A percentile compares a stretch with the other conserved stretches of the same genome.
Evolutionary conservation across 495 filamentous ascomycete species (phyloP).

Genomic region (Aspergillus biplanus): DNA sequence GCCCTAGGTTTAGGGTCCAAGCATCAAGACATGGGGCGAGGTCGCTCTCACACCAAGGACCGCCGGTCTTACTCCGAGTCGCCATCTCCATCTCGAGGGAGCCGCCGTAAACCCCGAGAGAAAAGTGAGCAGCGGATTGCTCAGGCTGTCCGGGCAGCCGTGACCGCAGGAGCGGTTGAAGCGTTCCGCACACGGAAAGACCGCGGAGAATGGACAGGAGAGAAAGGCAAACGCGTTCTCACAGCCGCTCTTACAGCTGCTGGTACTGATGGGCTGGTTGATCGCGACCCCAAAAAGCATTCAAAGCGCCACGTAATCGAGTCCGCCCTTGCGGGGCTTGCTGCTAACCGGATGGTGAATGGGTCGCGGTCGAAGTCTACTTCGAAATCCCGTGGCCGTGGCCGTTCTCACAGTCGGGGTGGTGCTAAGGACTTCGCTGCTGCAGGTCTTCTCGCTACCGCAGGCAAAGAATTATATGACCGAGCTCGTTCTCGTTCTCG

Average conservation of each 20-base stretch:
- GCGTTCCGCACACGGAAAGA: slow-evolving; percentile 87
- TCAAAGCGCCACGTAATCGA: slow-evolving; percentile 68
- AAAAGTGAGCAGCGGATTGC: slow-evolving; percentile 68
- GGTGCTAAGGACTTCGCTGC: slow-evolving; percentile 70
- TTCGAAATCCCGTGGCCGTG: slow-evolving; percentile 39
- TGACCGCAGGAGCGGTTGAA: slow-evolving; percentile 84
- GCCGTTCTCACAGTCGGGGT: slow-evolving; percentile 44
- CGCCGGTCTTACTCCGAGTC: slow-evolving; percentile 59
- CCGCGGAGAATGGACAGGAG: slow-evolving; percentile 80
- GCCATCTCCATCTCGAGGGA: slow-evolving; percentile 50
- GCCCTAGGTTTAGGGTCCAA: slow-evolving; percentile 59
- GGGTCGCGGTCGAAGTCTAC: slow-evolving; percentile 64
- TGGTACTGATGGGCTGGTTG: slow-evolving; percentile 76
- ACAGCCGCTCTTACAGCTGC: slow-evolving; percentile 86
- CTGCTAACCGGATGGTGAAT: slow-evolving; percentile 79
- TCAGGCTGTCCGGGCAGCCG: slow-evolving; percentile 83
- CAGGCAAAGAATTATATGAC: slow-evolving; percentile 78
- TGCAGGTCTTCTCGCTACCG: slow-evolving; percentile 74
- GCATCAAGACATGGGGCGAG: slow-evolving; percentile 31
- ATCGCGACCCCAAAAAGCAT: slow-evolving; percentile 73
- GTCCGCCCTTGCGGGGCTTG: slow-evolving; percentile 82
- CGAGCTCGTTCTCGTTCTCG: slow-evolving; percentile 65
- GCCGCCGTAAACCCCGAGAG: slow-evolving; percentile 35
- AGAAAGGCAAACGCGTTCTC: slow-evolving; percentile 83
- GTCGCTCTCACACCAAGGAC: slow-evolving; percentile 47